A percentile compares a stretch with the other conserved stretches of the same genome.
These are phyloP conservation scores for Baudoinia panamericana DNA, from an alignment of 495 filamentous ascomycete species.

Conservation along the genomic window DNA sequence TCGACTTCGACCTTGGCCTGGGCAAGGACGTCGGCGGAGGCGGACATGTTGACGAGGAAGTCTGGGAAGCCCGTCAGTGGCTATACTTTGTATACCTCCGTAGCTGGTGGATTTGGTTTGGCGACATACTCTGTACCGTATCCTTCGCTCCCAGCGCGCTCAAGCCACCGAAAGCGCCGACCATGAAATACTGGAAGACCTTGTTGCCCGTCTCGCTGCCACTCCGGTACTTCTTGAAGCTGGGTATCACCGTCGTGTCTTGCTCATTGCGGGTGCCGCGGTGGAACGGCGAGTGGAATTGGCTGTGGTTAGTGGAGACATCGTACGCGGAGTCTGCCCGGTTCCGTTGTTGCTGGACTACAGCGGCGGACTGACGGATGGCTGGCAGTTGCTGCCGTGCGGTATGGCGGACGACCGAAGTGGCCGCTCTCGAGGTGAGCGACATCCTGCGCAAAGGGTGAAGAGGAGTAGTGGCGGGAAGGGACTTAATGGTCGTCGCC, in stretches of 20 bases:
- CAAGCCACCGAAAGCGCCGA: constrained; percentile 82
- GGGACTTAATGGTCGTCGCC: no score
- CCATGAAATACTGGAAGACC: constrained; percentile 96
- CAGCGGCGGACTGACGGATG: constrained; percentile 24
- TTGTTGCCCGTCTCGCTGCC: constrained; percentile 52
- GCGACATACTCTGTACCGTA: constrained; percentile 78
- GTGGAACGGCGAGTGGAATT: constrained; percentile 47
- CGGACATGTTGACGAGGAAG: constrained; percentile 99
- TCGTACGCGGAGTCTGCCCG: constrained; percentile 26
- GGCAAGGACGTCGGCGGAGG: constrained; percentile 94
- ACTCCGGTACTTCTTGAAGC: constrained; percentile 77
- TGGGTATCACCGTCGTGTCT: constrained; percentile 61
- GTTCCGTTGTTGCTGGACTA: constrained; percentile 25
- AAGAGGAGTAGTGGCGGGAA: no score
- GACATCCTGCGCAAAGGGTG: no score
- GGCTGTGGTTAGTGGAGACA: constrained; percentile 30
- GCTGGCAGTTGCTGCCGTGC: constrained; percentile 27
- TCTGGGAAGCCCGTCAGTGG: constrained; percentile 41
- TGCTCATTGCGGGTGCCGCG: constrained; percentile 21
- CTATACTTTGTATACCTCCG: not conserved
- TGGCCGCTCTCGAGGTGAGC: constrained; percentile 27
- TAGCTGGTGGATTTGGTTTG: constrained; percentile 6
- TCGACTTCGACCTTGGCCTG: constrained; percentile 99
- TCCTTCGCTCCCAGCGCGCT: constrained; percentile 88
- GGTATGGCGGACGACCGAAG: constrained; percentile 27